Percentiles rank a stretch among this genome's conserved stretches.
Evolutionary conservation across 306 rosid genomes (phyloP).

Genomic region (Vicia faba): DNA sequence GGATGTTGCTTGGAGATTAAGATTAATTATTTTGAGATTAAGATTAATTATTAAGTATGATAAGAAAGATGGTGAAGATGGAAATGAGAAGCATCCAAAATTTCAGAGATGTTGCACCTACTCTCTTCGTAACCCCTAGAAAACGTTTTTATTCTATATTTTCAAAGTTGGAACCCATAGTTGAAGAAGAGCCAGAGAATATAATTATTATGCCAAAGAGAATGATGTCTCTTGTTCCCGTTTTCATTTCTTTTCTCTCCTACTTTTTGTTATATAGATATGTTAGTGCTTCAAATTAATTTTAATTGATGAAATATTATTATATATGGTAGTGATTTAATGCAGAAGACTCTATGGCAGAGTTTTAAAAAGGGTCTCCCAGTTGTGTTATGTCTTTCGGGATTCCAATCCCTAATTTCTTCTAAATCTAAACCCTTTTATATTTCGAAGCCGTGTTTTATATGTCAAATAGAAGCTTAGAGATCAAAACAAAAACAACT

Average conservation of each 20-base stretch:
- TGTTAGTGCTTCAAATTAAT: slow-evolving; percentile 17
- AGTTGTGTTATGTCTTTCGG: too few species aligned
- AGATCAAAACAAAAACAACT: too few species aligned
- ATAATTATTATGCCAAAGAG: slow-evolving; percentile 42
- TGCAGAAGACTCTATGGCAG: too few species aligned
- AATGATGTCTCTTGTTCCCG: slow-evolving; percentile 47
- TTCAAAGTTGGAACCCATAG: slow-evolving; percentile 63
- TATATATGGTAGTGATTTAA: neutral
- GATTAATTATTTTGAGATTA: too few species aligned
- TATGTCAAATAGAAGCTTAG: too few species aligned
- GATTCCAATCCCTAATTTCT: too few species aligned
- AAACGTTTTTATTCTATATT: slow-evolving; percentile 24
- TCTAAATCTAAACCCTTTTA: too few species aligned
- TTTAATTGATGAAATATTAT: neutral
- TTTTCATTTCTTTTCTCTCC: slow-evolving; percentile 52
- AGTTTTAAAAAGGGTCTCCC: too few species aligned
- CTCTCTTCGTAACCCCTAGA: slow-evolving; percentile 41
- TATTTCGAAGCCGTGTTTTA: too few species aligned
- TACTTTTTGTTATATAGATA: slow-evolving; percentile 51
- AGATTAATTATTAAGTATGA: too few species aligned
- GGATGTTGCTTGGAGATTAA: slow-evolving; percentile 87
- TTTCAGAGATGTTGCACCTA: slow-evolving; percentile 65
- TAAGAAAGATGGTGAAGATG: slow-evolving; percentile 28
- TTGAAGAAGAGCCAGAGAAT: slow-evolving; percentile 52
- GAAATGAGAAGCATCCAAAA: slow-evolving; percentile 40